These are phyloP conservation scores for Zasmidium angulare DNA, from an alignment of 2,329 filamentous ascomycete genomes.

Conservation along the genomic window DNA sequence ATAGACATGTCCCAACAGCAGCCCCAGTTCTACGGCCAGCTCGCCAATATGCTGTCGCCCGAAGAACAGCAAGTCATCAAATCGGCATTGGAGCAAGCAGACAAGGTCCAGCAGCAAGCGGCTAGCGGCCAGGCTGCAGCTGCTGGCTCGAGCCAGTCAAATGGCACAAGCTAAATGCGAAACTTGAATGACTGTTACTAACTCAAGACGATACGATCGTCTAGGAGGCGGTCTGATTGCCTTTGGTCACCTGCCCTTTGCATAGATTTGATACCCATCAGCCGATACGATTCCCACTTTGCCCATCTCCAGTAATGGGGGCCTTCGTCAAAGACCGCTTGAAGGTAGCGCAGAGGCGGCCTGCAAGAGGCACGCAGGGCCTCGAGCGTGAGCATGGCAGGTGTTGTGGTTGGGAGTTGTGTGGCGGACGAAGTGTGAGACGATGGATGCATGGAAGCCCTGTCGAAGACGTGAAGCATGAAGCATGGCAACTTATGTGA, in stretches of 20 bases:
- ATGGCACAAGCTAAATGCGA: slow-evolving; percentile 13
- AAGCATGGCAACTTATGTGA: neutral
- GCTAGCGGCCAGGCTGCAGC: slow-evolving; percentile 8
- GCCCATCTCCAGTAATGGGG: neutral
- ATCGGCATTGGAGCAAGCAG: slow-evolving; percentile 71
- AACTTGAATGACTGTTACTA: neutral
- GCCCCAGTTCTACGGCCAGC: slow-evolving; percentile 78
- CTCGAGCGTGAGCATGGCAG: neutral
- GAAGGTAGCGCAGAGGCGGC: neutral
- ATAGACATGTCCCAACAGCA: slow-evolving; percentile 86
- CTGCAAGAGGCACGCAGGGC: neutral
- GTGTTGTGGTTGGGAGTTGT: neutral
- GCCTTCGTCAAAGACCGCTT: neutral
- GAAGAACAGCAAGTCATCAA: slow-evolving; percentile 83
- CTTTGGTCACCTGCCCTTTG: slow-evolving; percentile 3
- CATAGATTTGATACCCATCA: slow-evolving; percentile 9
- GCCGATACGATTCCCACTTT: neutral
- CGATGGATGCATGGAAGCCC: neutral
- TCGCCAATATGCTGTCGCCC: slow-evolving; percentile 74
- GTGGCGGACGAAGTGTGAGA: neutral
- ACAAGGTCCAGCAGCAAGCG: slow-evolving; percentile 45
- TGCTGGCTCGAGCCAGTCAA: slow-evolving; percentile 5
- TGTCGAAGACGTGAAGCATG: neutral
- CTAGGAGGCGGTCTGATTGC: neutral
- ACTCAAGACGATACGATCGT: neutral